Evolutionary conservation across 2,329 filamentous ascomycete genomes (phyloP), one percentile per base, ranked within the genome.

Genomic region (Daldinia sp.): DNA sequence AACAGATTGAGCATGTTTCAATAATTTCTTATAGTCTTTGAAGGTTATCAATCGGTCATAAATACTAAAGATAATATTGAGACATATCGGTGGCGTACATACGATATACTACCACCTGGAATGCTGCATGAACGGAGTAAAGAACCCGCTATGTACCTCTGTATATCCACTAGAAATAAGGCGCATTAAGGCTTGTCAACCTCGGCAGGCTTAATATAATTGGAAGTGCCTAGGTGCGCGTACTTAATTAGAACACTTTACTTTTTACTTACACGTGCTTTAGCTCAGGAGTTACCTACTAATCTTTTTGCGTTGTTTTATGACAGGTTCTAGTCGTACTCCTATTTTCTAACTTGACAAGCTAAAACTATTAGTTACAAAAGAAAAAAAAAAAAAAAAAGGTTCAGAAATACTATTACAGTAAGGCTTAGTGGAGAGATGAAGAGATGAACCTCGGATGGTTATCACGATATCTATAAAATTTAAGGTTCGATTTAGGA

Each of bases 391-490:
- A 33, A 33, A 33, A 33, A 33, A 33, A 33, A 48, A 44, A 44
- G 9, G 10, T 18, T 46, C 23, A 46, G 42, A 46, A 48, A 48
- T 48, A 7, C 4, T 6, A 23, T 41, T 41, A 56, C n/a, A 53
- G 48, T 30, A 53, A 53, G 28, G 28, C 2, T 13, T 18, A 20
- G 28, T 37, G 48, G 51, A 55, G 46, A 46, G 33, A 44, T 57
- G 35, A 28, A 37, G n/a, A 66, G 51, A 62, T 6, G 50, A 54
- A 37, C 50, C 50, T 54, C 30, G 50, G 50, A 7, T 53, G 48
- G 28, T 53, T 33, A 35, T 53, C 48, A 53, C 50, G 30, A 54
- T n/a, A 50, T 30, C 5, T 54, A 54, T 37, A 26, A 23, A 54
- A 54, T 54, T 54, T 54, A 54, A 54, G 18, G 50, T 37, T 54